These are phyloP conservation scores for Taiwanofungus camphoratus DNA, from an alignment of 1,284 basidiomycete genomes.

Conservation along the genomic window DNA sequence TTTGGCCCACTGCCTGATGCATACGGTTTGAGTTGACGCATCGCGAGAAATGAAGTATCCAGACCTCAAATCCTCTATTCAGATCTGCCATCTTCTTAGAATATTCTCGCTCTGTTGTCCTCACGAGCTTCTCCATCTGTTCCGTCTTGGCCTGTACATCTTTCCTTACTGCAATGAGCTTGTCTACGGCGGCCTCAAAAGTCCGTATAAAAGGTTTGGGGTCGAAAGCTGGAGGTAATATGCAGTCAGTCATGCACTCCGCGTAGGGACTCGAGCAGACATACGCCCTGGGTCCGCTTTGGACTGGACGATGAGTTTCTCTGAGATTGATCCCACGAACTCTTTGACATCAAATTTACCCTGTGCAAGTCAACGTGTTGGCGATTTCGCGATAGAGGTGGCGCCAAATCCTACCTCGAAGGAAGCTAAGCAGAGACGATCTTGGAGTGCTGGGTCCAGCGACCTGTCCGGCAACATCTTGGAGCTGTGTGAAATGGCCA, in stretches of 20 bases:
- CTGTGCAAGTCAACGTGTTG: slow-evolving; percentile 32
- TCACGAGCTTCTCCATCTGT: slow-evolving; percentile 88
- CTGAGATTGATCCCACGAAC: slow-evolving; percentile 80
- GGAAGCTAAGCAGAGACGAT: slow-evolving; percentile 24
- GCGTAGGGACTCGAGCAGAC: slow-evolving; percentile 28
- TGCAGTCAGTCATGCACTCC: not conserved
- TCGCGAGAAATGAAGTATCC: not conserved
- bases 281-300: slow-evolving; percentile 78
- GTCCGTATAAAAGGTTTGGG: slow-evolving; percentile 90
- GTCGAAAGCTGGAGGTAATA: slow-evolving; percentile 68
- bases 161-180: slow-evolving; percentile 77
- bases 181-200: slow-evolving; percentile 88
- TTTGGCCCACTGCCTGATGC: slow-evolving; percentile 69
- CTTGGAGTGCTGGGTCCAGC: slow-evolving; percentile 25
- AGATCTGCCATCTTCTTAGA: slow-evolving; percentile 90
- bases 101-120: slow-evolving; percentile 89
- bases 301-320: slow-evolving; percentile 80
- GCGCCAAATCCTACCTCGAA: slow-evolving; percentile 23
- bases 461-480: slow-evolving; percentile 5
- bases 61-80: slow-evolving; percentile 87
- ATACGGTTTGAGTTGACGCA: not conserved
- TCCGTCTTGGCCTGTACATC: slow-evolving; percentile 87
- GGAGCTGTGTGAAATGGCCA: too few species aligned
- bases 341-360: slow-evolving; percentile 91
- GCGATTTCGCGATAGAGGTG: not conserved